Conservation (phyloP, 2,329 filamentous ascomycete genomes). For the Aspergillus brunneoviolaceus region DNA sequence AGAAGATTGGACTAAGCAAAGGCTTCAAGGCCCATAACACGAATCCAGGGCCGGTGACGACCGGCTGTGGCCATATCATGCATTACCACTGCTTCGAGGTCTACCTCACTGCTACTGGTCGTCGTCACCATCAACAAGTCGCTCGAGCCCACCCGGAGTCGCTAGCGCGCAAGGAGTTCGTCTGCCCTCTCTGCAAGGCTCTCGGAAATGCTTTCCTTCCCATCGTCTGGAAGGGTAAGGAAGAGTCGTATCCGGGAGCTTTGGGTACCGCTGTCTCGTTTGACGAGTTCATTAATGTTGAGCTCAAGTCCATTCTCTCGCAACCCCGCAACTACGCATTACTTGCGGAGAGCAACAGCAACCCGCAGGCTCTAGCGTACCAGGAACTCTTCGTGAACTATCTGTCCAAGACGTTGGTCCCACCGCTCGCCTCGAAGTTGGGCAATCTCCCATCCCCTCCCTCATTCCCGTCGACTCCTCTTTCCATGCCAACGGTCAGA, state of each 20-base stretch:
- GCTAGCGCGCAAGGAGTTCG: slow-evolving; percentile 77
- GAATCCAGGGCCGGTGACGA: slow-evolving; percentile 74
- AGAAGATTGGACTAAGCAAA: slow-evolving; percentile 81
- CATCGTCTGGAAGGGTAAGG: slow-evolving; percentile 90
- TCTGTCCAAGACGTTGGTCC: slow-evolving; percentile 50
- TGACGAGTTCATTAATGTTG: slow-evolving; percentile 64
- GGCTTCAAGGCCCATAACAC: slow-evolving; percentile 74
- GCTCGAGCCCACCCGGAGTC: slow-evolving; percentile 90
- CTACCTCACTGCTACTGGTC: slow-evolving; percentile 79
- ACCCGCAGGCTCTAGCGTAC: slow-evolving; percentile 36
- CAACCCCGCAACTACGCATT: slow-evolving; percentile 51
- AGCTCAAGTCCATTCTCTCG: slow-evolving; percentile 52
- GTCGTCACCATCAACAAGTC: slow-evolving; percentile 88
- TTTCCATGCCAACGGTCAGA: slow-evolving; percentile 30
- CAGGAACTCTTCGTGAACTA: slow-evolving; percentile 55
- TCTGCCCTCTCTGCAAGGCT: slow-evolving; percentile 95
- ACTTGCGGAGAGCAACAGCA: slow-evolving; percentile 35
- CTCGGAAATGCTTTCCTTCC: slow-evolving; percentile 93
- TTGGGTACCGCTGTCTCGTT: slow-evolving; percentile 63
- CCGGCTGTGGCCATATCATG: slow-evolving; percentile 97
- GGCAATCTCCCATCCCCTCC: slow-evolving; percentile 32
- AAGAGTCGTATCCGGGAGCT: slow-evolving; percentile 76
- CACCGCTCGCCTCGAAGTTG: slow-evolving; percentile 47
- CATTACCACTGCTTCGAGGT: slow-evolving; percentile 93
- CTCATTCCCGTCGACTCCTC: slow-evolving; percentile 28